Percentiles rank a stretch among this genome's conserved stretches.
Conservation (phyloP, 805 yeast genomes). For the Candida endomychidarum region DNA sequence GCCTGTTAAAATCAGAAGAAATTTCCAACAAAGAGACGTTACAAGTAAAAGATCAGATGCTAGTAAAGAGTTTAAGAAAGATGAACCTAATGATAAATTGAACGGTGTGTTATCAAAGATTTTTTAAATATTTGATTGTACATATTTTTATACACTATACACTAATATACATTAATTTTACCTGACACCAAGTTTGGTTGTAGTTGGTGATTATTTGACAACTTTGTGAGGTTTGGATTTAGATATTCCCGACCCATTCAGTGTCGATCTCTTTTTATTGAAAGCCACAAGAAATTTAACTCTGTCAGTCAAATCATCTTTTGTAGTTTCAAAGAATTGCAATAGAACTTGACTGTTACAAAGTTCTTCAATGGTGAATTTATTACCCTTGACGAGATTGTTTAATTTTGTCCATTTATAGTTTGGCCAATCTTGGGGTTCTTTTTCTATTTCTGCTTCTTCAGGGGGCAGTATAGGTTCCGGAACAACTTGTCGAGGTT, state of each 20-base stretch:
- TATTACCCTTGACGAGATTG: conserved; percentile 26
- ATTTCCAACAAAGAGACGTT: conserved; percentile 69
- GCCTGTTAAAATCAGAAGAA: conserved; percentile 47
- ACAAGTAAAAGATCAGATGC: conserved; percentile 69
- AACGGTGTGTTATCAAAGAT: conserved; percentile 53
- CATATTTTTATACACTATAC: conserved; percentile 12
- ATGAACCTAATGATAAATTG: conserved; percentile 41
- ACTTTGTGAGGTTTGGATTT: neutral
- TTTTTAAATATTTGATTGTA: conserved; percentile 31
- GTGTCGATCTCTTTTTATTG: conserved; percentile 7
- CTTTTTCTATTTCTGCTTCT: conserved; percentile 3
- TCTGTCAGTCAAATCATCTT: conserved; percentile 32
- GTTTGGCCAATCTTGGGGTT: conserved; percentile 24
- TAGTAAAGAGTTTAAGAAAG: conserved; percentile 42
- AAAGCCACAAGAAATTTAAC: conserved; percentile 25
- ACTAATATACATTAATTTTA: conserved; percentile 9
- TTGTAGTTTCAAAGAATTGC: conserved; percentile 14
- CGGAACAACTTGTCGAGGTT: neutral
- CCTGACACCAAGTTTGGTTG: no score
- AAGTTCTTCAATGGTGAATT: conserved; percentile 27
- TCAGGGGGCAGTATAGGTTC: conserved; percentile 8
- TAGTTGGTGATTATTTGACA: no score
- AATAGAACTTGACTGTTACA: conserved; percentile 26
- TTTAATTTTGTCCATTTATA: conserved; percentile 34
- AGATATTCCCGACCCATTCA: neutral